phyloP scores from a whole-genome alignment of 257 asterid genomes.

The Knoxia roxburghii region DNA sequence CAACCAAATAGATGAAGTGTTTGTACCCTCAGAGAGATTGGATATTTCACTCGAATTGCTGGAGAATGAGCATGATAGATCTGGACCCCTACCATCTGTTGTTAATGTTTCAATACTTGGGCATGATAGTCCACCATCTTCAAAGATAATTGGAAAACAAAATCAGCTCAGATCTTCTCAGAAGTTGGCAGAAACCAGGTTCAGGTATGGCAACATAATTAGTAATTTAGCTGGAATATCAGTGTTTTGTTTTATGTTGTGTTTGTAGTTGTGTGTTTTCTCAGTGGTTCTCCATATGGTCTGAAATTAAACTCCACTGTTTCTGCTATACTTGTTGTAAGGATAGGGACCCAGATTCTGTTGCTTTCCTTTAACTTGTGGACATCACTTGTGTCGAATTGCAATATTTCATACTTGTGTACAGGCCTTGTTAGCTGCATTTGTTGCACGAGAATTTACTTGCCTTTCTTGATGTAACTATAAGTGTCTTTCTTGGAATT shows the following conservation, averaged over 20 bases:
- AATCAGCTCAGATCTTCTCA: conserved; percentile 43
- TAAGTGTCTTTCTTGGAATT: background rate
- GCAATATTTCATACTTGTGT: background rate
- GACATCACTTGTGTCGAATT: background rate
- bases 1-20: conserved; percentile 37
- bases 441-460: too few relatives aligned
- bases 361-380: background rate
- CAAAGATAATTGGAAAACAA: conserved; percentile 28
- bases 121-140: conserved; percentile 34
- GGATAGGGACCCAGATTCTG: background rate
- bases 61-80: conserved; percentile 29
- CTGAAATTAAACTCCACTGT: background rate
- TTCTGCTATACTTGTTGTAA: background rate
- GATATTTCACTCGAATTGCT: conserved; percentile 56
- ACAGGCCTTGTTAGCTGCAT: background rate
- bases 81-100: conserved; percentile 42
- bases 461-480: too few relatives aligned
- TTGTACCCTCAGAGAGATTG: conserved; percentile 45
- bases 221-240: background rate
- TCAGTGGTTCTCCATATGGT: background rate
- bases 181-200: conserved; percentile 38
- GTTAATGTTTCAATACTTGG: conserved; percentile 51
- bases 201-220: conserved; percentile 44
- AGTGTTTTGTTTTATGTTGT: background rate
- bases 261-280: background rate